Percentiles rank a stretch among this genome's conserved stretches.
phyloP scores from a whole-genome alignment of 257 asterid genomes.

The Datura wrightii region DNA sequence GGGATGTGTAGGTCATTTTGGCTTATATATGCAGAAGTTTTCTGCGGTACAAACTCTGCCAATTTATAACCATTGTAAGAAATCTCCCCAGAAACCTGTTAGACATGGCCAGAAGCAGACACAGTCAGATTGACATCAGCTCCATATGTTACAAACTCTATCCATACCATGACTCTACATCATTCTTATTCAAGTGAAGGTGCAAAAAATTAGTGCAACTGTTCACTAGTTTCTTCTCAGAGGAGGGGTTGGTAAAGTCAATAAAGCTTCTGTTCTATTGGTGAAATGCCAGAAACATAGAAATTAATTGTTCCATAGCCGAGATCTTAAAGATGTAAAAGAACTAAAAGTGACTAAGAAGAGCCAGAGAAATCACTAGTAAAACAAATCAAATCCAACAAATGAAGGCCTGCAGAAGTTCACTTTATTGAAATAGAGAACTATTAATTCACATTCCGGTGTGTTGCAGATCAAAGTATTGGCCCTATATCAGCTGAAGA shows the following conservation, averaged over 20 bases:
- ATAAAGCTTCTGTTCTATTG: not conserved
- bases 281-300: not conserved
- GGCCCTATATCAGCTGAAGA: not conserved
- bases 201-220: not conserved
- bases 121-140: constrained; percentile 22
- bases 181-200: constrained; percentile 22
- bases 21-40: constrained; percentile 74
- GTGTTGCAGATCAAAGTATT: constrained; percentile 5
- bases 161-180: not conserved
- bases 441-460: not conserved
- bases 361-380: not conserved
- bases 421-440: not conserved
- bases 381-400: not conserved
- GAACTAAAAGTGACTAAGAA: not conserved
- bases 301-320: not conserved
- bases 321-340: constrained; percentile 8
- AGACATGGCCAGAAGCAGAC: constrained; percentile 20
- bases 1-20: constrained; percentile 73
- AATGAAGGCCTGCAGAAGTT: not conserved
- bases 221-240: not conserved
- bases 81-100: constrained; percentile 68
- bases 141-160: not conserved
- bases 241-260: not conserved
- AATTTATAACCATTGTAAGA: constrained; percentile 65
- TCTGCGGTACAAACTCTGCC: constrained; percentile 69